phyloP scores from a whole-genome alignment of 257 asterid genomes.

The Orobanche coerulescens region DNA sequence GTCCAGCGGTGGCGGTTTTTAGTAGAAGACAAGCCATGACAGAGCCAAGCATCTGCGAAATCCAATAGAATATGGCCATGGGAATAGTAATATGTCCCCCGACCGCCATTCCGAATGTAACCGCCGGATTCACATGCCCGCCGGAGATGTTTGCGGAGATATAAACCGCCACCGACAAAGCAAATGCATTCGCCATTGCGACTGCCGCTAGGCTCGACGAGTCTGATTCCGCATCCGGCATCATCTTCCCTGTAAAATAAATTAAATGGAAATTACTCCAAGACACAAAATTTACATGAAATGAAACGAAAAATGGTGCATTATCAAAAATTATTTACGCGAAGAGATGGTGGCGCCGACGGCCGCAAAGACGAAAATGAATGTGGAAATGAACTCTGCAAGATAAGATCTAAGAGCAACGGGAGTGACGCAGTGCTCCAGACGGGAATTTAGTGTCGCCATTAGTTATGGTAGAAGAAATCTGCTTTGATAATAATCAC shows the following conservation, averaged over 20 bases:
- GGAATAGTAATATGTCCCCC: conserved; percentile 65
- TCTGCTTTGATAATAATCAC: background rate
- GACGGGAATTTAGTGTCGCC: conserved; percentile 59
- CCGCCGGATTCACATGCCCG: conserved; percentile 89
- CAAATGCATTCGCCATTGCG: conserved; percentile 60
- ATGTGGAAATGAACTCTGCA: conserved; percentile 88
- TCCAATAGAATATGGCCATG: conserved; percentile 56
- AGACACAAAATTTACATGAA: too few relatives aligned
- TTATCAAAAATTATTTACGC: conserved; percentile 26
- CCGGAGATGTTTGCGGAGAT: conserved; percentile 59
- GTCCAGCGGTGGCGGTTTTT: conserved; percentile 39
- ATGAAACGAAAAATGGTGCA: too few relatives aligned
- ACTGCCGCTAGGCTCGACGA: conserved; percentile 39
- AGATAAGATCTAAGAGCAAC: conserved; percentile 65
- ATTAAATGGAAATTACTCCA: background rate
- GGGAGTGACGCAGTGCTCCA: conserved; percentile 49
- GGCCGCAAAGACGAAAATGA: conserved; percentile 69
- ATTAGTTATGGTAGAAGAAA: conserved; percentile 21
- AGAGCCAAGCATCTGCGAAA: conserved; percentile 62
- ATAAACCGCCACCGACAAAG: conserved; percentile 53
- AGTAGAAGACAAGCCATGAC: conserved; percentile 59
- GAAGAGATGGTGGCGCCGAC: conserved; percentile 65
- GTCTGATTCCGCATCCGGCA: conserved; percentile 29
- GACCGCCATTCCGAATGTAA: conserved; percentile 70
- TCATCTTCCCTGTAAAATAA: conserved; percentile 44